A percentile compares a stretch with the other conserved stretches of the same genome.
These are phyloP conservation scores for Talaromyces albobiverticillius DNA, from an alignment of 2,329 filamentous ascomycete genomes.

Conservation along the genomic window DNA sequence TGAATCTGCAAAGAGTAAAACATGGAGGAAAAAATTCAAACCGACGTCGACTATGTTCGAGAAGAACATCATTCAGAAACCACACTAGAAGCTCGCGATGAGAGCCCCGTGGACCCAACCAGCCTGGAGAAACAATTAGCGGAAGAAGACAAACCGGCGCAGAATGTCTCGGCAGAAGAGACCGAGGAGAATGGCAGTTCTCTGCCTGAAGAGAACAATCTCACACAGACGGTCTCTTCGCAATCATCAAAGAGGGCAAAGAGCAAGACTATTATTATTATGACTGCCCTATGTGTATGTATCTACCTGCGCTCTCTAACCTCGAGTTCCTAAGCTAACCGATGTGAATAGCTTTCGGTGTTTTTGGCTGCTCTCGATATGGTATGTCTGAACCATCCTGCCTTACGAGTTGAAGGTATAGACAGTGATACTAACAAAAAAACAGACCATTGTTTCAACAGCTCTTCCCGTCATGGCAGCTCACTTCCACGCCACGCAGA, in stretches of 20 bases:
- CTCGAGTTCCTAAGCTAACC: neutral
- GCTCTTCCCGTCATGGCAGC: constrained; percentile 44
- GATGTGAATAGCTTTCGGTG: constrained; percentile 47
- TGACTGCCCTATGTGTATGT: constrained; percentile 41
- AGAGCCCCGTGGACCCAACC: neutral
- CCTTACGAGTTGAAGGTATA: neutral
- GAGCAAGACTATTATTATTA: constrained; percentile 40
- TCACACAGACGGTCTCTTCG: constrained; percentile 26
- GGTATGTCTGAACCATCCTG: constrained; percentile 25
- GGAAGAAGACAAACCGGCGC: neutral
- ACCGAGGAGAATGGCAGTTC: constrained; percentile 1
- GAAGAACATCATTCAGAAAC: constrained; percentile 9
- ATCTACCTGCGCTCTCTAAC: neutral
- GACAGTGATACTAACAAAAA: neutral
- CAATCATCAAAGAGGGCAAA: constrained; percentile 38
- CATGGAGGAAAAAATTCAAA: neutral
- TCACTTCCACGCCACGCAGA: constrained; percentile 41
- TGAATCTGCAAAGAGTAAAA: neutral
- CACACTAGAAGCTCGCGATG: constrained; percentile 2
- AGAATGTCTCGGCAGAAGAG: neutral
- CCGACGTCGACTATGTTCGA: neutral
- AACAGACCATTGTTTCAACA: constrained; percentile 44
- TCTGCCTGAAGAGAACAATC: neutral
- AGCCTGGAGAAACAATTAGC: neutral
- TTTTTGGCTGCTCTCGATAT: constrained; percentile 62